Conservation (phyloP, 345 rosid genomes). For the Geranium rotundifolium region DNA sequence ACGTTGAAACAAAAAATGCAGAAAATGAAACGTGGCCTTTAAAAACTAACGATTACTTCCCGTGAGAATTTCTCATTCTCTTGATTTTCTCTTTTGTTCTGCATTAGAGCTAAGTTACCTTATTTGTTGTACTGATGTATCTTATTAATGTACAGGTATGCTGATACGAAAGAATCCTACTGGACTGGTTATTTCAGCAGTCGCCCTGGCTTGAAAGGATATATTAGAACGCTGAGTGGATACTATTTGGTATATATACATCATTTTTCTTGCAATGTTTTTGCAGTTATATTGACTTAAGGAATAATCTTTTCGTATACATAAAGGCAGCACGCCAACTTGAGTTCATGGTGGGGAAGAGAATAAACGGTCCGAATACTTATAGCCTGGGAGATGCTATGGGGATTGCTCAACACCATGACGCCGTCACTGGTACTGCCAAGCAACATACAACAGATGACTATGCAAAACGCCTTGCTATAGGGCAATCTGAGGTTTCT, state of each 20-base stretch:
- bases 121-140: no score
- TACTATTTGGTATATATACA: conserved; percentile 69
- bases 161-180: conserved; percentile 46
- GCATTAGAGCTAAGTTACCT: no score
- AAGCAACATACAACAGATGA: conserved; percentile 80
- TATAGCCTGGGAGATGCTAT: conserved; percentile 61
- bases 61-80: conserved; percentile 31
- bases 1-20: conserved; percentile 59
- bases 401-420: conserved; percentile 81
- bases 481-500: conserved; percentile 60
- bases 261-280: conserved; percentile 3
- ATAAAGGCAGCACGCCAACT: conserved; percentile 75
- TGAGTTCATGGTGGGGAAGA: conserved; percentile 61
- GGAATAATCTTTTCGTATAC: no score
- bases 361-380: conserved; percentile 36
- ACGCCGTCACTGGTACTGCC: conserved; percentile 79
- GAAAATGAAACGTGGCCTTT: conserved; percentile 66
- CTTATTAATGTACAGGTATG: conserved; percentile 38
- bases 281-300: conserved; percentile 2
- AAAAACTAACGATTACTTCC: conserved; percentile 71
- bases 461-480: conserved; percentile 52
- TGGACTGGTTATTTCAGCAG: conserved; percentile 92
- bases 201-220: conserved; percentile 71
- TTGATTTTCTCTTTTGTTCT: background rate
- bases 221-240: conserved; percentile 66